Percentiles rank a stretch among this genome's conserved stretches.
Evolutionary conservation across 1,284 basidiomycete species (phyloP).

Genomic region (Apiotrichum montevideense): DNA sequence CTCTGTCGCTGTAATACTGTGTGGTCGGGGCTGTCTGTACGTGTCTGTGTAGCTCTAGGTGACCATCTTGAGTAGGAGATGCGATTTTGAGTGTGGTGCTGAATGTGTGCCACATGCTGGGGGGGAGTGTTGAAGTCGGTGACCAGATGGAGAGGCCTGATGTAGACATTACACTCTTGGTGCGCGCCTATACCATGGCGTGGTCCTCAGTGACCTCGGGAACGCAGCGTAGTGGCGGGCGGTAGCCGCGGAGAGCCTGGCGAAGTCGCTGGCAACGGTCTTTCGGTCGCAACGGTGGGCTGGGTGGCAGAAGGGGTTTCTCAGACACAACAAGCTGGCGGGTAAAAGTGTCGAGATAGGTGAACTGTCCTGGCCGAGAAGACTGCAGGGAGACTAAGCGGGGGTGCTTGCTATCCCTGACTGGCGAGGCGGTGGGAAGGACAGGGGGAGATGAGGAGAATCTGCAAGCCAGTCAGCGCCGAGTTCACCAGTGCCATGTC

Average conservation of each 20-base stretch:
- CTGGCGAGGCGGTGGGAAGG: background rate
- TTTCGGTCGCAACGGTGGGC: background rate
- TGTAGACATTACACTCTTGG: no score
- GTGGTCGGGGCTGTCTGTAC: no score
- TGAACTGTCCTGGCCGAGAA: constrained; percentile 1
- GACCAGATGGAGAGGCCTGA: no score
- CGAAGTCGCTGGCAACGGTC: background rate
- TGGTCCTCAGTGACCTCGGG: constrained; percentile 7
- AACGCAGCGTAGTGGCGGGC: constrained; percentile 3
- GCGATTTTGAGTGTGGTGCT: no score
- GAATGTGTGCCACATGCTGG: no score
- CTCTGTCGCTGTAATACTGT: no score
- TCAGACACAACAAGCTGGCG: constrained; percentile 8
- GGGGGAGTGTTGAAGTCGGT: no score
- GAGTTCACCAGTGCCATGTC: no score
- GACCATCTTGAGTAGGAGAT: no score
- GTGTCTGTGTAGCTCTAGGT: no score
- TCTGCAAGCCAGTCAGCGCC: background rate
- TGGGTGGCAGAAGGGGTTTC: constrained; percentile 3
- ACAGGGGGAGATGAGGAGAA: background rate
- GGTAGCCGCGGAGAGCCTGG: constrained; percentile 2
- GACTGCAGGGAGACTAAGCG: constrained; percentile 4
- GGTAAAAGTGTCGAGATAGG: constrained; percentile 8
- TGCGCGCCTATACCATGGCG: no score
- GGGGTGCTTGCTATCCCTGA: background rate